Conservation (phyloP, 2,329 filamentous ascomycete species). For the Neurospora sp. region DNA sequence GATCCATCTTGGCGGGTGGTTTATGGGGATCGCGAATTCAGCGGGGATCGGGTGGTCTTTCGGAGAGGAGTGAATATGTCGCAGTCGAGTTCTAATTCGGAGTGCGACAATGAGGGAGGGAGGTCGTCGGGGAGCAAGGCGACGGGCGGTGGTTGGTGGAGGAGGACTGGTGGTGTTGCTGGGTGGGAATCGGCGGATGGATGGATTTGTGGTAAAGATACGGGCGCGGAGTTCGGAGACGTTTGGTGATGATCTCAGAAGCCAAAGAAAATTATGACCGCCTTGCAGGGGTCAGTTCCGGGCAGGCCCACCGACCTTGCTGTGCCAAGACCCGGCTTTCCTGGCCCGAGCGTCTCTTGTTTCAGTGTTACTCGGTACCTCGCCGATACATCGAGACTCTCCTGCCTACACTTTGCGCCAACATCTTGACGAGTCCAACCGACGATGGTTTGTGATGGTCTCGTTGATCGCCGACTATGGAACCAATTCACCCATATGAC, state of each 20-base stretch:
- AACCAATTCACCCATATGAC: neutral
- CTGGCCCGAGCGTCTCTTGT: neutral
- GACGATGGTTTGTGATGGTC: neutral
- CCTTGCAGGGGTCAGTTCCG: conserved; percentile 4
- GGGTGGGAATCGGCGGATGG: neutral
- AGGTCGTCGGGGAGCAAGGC: neutral
- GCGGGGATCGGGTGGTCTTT: neutral
- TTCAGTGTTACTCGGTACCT: neutral
- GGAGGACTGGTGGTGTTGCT: neutral
- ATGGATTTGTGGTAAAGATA: neutral
- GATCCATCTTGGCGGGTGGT: conserved; percentile 58
- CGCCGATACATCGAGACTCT: neutral
- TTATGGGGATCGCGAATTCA: neutral
- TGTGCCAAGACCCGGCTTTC: neutral
- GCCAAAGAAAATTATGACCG: conserved; percentile 14
- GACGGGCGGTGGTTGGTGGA: conserved; percentile 3
- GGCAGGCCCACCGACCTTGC: neutral
- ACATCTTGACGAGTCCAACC: neutral
- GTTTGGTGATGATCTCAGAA: conserved; percentile 14
- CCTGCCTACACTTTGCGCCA: neutral
- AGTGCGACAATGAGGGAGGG: neutral
- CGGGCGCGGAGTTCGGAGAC: conserved; percentile 5
- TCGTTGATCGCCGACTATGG: neutral
- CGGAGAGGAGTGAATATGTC: neutral
- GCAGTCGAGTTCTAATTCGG: neutral